These are phyloP conservation scores for Hyaloperonospora brassicae DNA, from an alignment of 352 stramenopile species.

Conservation along the genomic window DNA sequence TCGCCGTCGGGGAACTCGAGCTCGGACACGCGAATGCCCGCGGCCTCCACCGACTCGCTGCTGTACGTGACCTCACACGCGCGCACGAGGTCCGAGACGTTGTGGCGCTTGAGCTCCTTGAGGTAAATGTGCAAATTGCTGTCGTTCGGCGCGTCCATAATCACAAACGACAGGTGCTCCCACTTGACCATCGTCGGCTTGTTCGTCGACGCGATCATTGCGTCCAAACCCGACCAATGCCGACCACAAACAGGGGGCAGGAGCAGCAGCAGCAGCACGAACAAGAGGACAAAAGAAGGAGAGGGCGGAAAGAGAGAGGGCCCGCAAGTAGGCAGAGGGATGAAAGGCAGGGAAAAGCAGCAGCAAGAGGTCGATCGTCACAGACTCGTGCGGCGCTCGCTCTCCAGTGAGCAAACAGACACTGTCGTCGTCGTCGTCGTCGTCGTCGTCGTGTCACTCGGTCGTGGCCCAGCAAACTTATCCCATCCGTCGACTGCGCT, in stretches of 20 bases:
- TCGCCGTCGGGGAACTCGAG: conserved; percentile 96
- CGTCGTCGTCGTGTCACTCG: conserved; percentile 14
- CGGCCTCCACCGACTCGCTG: conserved; percentile 83
- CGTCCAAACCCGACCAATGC: conserved; percentile 24
- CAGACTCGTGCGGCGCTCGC: conserved; percentile 8
- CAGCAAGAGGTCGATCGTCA: not conserved
- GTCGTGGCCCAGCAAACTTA: conserved; percentile 33
- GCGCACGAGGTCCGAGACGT: conserved; percentile 93
- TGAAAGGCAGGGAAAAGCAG: too few relatives aligned
- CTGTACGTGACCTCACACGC: conserved; percentile 95
- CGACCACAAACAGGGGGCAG: too few relatives aligned
- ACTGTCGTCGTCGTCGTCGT: conserved; percentile 14
- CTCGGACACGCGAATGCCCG: conserved; percentile 90
- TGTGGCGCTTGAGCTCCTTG: conserved; percentile 93
- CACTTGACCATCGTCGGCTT: conserved; percentile 84
- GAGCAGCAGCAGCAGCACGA: not conserved
- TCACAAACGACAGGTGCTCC: conserved; percentile 92
- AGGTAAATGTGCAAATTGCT: conserved; percentile 96
- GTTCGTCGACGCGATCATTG: conserved; percentile 79
- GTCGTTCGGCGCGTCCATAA: conserved; percentile 96
- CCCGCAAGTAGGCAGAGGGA: too few relatives aligned
- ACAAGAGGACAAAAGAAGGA: not conserved
- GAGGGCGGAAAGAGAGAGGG: too few relatives aligned
- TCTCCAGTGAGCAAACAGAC: conserved; percentile 13
- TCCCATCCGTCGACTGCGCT: conserved; percentile 37